Base-by-base conservation (phyloP, 2,329 filamentous ascomycete genomes). In the Phialophora tarda region DNA sequence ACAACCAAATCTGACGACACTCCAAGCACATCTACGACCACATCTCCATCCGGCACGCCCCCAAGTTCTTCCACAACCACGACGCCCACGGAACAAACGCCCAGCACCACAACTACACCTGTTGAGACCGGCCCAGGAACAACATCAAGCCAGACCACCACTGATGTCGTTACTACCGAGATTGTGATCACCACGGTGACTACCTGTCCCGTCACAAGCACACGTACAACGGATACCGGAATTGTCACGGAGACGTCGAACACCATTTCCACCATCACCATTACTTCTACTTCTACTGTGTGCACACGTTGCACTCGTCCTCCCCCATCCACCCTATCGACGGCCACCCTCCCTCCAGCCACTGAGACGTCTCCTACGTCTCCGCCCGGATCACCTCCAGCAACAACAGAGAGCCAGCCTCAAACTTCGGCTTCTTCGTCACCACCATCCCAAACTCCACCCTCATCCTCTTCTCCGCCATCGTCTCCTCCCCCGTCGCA, bases 301-400 rank as follows among this genome's bases (percentile, higher is more conserved):
- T 66, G 64, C 55, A 66, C 59, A 8, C 55, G 47, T 34, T 66
- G 64, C 21, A 66, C 56, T 28, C 14, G 59, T 47, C 47, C 64
- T 38, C 64, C 64, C 11, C 64, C 64, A 1, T 53, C 63, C 0
- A 62, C 63, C 4, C 24, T 62, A 10, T 57, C 63, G 28, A 62
- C 63, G 2, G 53, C 32, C 30, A 59, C 63, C 3, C 51, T 41
- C 11, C 51, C 63, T 30, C 48, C 54, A 12, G 24, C 28, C 26
- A 80, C 87, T 32, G 62, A 17, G 38, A 41, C 44, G 12, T 21
- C 62, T 14, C 57, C 48, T 12, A 3, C 55, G 11, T 50, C 58
- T 32, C 55, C 64, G n/a, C 30, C 64, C 4, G 50, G 12, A 12
- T 51, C 64, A n/a, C 23, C 24, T 70, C 76, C 63, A 66, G 69